A percentile compares a stretch with the other conserved stretches of the same genome.
Conservation (phyloP, 805 yeast species). For the Starmerella bombi region DNA sequence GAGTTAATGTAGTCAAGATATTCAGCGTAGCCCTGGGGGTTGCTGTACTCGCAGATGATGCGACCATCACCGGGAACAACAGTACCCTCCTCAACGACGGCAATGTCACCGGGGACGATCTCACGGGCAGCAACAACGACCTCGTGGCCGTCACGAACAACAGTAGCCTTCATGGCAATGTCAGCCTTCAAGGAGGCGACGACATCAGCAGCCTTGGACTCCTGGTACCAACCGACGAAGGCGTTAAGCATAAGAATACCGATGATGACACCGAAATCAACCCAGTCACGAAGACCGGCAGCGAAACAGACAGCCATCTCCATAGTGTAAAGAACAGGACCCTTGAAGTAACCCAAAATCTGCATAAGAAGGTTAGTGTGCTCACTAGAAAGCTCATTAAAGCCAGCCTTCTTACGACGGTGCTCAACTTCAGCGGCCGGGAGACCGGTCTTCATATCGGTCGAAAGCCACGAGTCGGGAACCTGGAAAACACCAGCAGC, state of each 20-base stretch:
- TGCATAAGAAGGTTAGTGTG: conserved; percentile 64
- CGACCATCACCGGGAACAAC: conserved; percentile 92
- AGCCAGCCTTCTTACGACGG: conserved; percentile 84
- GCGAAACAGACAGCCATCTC: conserved; percentile 90
- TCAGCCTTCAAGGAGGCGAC: conserved; percentile 93
- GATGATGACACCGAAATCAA: conserved; percentile 93
- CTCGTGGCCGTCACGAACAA: conserved; percentile 72
- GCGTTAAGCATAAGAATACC: conserved; percentile 82
- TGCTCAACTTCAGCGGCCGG: conserved; percentile 57
- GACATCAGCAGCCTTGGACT: conserved; percentile 95
- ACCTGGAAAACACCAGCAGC: conserved; percentile 37
- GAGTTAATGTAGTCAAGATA: conserved; percentile 31
- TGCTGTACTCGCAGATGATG: conserved; percentile 33
- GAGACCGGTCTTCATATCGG: conserved; percentile 69
- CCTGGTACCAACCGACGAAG: conserved; percentile 91
- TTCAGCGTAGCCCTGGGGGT: conserved; percentile 30
- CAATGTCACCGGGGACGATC: conserved; percentile 88
- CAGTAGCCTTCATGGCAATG: conserved; percentile 77
- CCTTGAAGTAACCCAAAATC: conserved; percentile 75
- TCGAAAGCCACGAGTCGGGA: conserved; percentile 71
- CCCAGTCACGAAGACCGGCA: conserved; percentile 96
- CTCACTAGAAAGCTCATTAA: conserved; percentile 81
- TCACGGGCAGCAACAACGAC: conserved; percentile 69
- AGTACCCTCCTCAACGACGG: conserved; percentile 84
- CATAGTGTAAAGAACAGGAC: conserved; percentile 93